Base-by-base conservation (phyloP, 2,329 filamentous ascomycete species). In the Coniochaeta ligniaria region DNA sequence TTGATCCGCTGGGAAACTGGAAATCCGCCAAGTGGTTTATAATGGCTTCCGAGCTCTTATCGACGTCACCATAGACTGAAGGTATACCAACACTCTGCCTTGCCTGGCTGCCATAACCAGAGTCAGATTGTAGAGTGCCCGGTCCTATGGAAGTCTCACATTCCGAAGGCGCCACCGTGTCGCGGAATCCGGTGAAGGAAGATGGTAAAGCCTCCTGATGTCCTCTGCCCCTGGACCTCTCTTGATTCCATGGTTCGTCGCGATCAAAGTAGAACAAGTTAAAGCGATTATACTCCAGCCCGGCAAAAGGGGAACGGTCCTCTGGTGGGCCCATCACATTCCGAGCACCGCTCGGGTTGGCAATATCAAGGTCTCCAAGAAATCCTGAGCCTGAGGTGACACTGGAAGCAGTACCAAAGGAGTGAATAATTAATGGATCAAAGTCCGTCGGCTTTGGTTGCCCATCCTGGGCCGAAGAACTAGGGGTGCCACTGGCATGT, bases 41-140 rank as follows among this genome's bases (percentile, higher is more conserved):
- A 12, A 78, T 64, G 59, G 73, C 72, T 31, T 81, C 79, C 5
- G 66, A 64, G 57, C 66, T 73, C 12, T 70, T 66, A 26, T 80
- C 78, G 36, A 68, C 60, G 17, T 81, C 79, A 2, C 74, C 78
- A 63, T 74, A 76, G 43, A 76, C 67, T 1, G 80, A 82, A 17
- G 69, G 71, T 47, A 76, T 78, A 8, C 74, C 73, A 58, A 76
- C 71, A 63, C 80, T 81, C 28, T 70, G 75, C 26, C 74, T 75
- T 6, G 74, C 63, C 24, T 73, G 74, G 58, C 76, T 76, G 9
- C 72, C 78, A 63, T 82, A 83, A 24, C 78, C 78, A 12, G 80
- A 82, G 64, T 82, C 80, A 2, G 74, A 75, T 4, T 24, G 43
- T 5, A 43, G 38, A 24, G 47, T 28, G 9, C 47, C 22, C 24